Conservation (phyloP, 1,139 yeast species). For the Kurtzmaniella natalensis region DNA sequence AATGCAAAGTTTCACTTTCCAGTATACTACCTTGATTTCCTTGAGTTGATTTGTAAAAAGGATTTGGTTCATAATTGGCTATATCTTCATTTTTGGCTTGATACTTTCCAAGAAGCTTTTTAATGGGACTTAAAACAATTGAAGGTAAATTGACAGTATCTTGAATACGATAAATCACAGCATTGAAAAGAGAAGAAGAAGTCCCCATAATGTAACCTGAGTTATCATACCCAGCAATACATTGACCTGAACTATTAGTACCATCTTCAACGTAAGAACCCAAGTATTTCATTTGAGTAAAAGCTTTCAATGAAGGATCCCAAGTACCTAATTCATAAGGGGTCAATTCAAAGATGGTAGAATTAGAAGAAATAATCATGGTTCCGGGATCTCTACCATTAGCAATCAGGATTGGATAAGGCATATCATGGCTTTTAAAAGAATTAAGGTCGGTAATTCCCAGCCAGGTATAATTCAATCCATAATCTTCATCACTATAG, state of each 20-base stretch:
- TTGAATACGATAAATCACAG: conserved; percentile 22
- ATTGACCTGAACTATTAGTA: conserved; percentile 17
- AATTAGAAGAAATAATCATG: conserved; percentile 28
- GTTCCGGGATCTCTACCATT: conserved; percentile 38
- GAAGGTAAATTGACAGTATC: conserved; percentile 15
- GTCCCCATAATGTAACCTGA: conserved; percentile 46
- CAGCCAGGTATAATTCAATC: conserved; percentile 37
- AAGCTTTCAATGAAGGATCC: conserved; percentile 35
- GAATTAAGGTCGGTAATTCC: conserved; percentile 23
- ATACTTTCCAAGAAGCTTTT: conserved; percentile 21
- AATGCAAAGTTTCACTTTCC: conserved; percentile 41
- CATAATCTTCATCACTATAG: conserved; percentile 21
- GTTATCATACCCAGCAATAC: conserved; percentile 37
- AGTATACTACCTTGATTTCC: conserved; percentile 20
- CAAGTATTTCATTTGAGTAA: conserved; percentile 29
- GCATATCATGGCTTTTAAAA: conserved; percentile 34
- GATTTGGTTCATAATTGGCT: conserved; percentile 40
- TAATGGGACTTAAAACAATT: conserved; percentile 23
- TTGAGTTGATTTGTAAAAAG: conserved; percentile 23
- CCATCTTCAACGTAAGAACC: conserved; percentile 33
- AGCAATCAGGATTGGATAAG: conserved; percentile 39
- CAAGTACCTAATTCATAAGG: conserved; percentile 45
- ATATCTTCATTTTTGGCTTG: conserved; percentile 30
- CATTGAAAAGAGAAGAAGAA: conserved; percentile 41
- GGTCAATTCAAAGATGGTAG: conserved; percentile 38